Conservation (phyloP, 768 basidiomycete species). For the Pholiota microspora region DNA sequence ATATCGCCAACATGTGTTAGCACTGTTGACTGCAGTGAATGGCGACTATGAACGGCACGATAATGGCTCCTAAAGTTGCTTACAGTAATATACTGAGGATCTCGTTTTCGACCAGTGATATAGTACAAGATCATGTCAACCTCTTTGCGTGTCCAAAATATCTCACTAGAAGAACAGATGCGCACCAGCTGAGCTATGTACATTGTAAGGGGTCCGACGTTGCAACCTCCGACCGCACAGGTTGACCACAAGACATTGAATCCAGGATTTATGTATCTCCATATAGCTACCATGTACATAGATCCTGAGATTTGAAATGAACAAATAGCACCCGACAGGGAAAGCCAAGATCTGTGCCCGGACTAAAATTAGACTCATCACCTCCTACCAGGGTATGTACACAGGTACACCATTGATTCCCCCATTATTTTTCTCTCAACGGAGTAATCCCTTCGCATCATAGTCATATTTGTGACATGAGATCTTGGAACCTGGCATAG, state of each 20-base stretch:
- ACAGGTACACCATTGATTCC: slow-evolving; percentile 7
- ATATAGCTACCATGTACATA: background rate
- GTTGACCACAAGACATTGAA: background rate
- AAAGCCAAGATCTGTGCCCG: background rate
- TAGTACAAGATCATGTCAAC: too few relatives aligned
- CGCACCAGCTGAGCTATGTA: too few relatives aligned
- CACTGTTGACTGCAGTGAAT: background rate
- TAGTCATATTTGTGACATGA: slow-evolving; percentile 2
- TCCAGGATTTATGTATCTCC: slow-evolving; percentile 3
- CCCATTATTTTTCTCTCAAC: slow-evolving; percentile 8
- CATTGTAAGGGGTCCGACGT: background rate
- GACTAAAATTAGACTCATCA: background rate
- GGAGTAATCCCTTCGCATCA: slow-evolving; percentile 18
- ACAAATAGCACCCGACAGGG: background rate
- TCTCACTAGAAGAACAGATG: too few relatives aligned
- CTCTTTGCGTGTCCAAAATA: background rate
- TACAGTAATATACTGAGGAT: too few relatives aligned
- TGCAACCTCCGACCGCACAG: background rate
- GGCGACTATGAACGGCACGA: too few relatives aligned
- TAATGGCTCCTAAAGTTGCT: too few relatives aligned
- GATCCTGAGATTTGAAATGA: background rate
- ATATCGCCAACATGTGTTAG: background rate
- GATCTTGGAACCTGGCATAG: background rate
- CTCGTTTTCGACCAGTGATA: too few relatives aligned
- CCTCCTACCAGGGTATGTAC: slow-evolving; percentile 2